Percentiles rank a stretch among this genome's conserved stretches.
Conservation (phyloP, 2,329 filamentous ascomycete genomes). For the Fusarium pseudocircinatum region DNA sequence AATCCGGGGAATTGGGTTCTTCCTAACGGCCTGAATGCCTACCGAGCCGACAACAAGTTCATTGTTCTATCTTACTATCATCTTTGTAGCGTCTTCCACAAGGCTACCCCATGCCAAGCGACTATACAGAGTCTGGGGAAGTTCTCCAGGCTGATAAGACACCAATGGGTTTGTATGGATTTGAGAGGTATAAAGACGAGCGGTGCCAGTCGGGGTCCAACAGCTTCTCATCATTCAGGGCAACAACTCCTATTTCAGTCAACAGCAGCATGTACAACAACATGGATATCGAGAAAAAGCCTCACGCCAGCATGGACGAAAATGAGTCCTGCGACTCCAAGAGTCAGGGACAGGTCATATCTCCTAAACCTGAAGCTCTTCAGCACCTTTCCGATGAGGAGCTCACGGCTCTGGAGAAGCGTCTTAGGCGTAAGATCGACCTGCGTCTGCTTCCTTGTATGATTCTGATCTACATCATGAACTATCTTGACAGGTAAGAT, state of each 20-base stretch:
- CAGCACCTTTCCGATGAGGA: neutral
- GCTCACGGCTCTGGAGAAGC: neutral
- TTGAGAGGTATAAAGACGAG: neutral
- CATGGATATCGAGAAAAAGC: neutral
- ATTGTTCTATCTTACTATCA: neutral
- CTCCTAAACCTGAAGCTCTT: neutral
- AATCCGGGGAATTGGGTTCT: neutral
- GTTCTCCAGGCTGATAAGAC: neutral
- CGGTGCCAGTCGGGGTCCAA: neutral
- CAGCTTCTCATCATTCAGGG: neutral
- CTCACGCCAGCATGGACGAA: neutral
- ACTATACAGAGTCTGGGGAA: neutral
- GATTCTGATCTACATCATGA: slow-evolving; percentile 12
- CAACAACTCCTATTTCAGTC: neutral
- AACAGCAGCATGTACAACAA: neutral
- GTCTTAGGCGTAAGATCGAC: neutral
- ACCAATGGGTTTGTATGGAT: too few relatives aligned
- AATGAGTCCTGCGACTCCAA: neutral
- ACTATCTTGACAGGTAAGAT: neutral
- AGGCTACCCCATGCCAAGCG: neutral
- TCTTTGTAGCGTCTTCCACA: neutral
- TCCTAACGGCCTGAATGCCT: neutral
- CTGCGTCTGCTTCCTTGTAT: neutral
- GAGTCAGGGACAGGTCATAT: neutral
- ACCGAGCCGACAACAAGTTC: neutral